Percentiles rank a stretch among this genome's conserved stretches.
phyloP scores from a whole-genome alignment of 345 rosid species.

The Alliaria petiolata region DNA sequence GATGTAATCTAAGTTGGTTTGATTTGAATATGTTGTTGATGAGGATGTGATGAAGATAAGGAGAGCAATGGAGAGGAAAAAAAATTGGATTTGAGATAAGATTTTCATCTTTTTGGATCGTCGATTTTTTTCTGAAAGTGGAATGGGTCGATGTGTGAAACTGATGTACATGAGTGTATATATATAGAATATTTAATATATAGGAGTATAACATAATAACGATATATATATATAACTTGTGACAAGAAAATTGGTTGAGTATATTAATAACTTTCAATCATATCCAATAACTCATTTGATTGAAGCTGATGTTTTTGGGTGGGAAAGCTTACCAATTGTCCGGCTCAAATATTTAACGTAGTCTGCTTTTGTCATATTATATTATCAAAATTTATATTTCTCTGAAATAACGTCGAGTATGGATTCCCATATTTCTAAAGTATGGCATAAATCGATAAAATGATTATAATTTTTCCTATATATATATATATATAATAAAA shows the following conservation, averaged over 20 bases:
- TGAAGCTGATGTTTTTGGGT: conserved; percentile 10
- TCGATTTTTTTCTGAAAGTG: not conserved
- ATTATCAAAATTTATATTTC: not conserved
- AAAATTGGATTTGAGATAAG: conserved; percentile 9
- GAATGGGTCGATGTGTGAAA: conserved; percentile 2
- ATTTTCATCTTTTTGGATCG: not conserved
- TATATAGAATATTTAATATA: not conserved
- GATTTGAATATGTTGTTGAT: conserved; percentile 2
- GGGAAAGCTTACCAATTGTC: conserved; percentile 3
- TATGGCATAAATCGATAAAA: not conserved
- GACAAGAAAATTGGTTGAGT: conserved; percentile 25
- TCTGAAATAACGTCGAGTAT: not conserved
- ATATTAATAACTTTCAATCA: conserved; percentile 20
- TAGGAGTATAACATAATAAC: no score
- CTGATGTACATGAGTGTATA: not conserved
- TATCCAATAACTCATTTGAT: conserved; percentile 14
- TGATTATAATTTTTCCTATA: not conserved
- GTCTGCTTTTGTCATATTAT: conserved; percentile 1
- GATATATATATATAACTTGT: not conserved
- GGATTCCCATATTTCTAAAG: not conserved
- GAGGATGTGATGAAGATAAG: conserved; percentile 7
- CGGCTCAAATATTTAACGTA: not conserved
- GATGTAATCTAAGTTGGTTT: conserved; percentile 37
- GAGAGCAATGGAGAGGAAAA: conserved; percentile 9
- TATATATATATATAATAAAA: not conserved